Percentiles rank a stretch among this genome's conserved stretches.
Evolutionary conservation across 78 protist genomes (phyloP).

Genomic region (Ministeria vibrans): DNA sequence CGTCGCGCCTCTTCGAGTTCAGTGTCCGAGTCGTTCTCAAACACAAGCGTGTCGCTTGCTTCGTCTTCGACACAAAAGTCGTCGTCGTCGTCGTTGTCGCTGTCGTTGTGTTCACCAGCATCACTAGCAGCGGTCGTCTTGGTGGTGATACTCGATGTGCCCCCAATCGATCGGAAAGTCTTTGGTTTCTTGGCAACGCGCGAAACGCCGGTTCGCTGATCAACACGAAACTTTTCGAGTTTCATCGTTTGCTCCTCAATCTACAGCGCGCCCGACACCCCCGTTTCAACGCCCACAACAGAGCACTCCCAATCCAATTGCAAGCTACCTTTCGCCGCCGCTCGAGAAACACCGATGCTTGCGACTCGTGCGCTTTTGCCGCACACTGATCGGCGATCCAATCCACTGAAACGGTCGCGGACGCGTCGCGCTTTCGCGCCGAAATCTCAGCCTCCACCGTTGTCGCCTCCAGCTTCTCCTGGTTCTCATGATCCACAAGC

Average conservation of each 20-base stretch:
- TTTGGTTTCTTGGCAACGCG: too few relatives aligned
- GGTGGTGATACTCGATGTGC: too few relatives aligned
- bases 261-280: too few relatives aligned
- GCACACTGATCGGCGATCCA: neutral
- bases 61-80: neutral
- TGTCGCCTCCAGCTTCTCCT: neutral
- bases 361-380: neutral
- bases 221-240: too few relatives aligned
- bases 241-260: too few relatives aligned
- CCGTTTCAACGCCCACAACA: too few relatives aligned
- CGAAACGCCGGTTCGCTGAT: too few relatives aligned
- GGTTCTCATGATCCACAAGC: slow-evolving; percentile 8
- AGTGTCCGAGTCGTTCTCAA: neutral
- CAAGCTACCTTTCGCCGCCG: too few relatives aligned
- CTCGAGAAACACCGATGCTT: too few relatives aligned
- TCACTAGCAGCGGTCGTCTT: neutral
- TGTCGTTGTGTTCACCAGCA: neutral
- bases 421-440: neutral
- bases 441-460: neutral
- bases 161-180: too few relatives aligned
- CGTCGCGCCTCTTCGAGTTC: too few relatives aligned
- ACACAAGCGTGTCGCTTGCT: neutral
- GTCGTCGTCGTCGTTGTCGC: neutral
- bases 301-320: too few relatives aligned
- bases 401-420: neutral